Percentiles rank a stretch among this genome's conserved stretches.
Conservation (phyloP, 768 basidiomycete species). For the Leccinum pellstonianum region DNA sequence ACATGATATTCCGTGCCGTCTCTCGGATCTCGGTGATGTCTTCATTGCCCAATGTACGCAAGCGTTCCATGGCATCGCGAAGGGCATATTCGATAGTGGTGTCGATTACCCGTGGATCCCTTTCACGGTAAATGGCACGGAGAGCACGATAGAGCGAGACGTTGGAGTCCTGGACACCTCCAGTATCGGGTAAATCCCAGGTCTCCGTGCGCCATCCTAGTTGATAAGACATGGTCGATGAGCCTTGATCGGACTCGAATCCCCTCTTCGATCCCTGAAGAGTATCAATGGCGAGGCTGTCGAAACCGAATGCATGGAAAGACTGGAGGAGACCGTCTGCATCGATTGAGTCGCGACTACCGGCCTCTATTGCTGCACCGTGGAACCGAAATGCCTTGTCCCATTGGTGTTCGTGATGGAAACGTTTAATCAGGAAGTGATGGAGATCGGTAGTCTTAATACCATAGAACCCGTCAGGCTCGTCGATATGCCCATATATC, state of each 20-base stretch:
- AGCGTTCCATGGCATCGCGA: conserved; percentile 56
- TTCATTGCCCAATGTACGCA: conserved; percentile 71
- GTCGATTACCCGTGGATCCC: conserved; percentile 52
- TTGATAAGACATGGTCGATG: conserved; percentile 62
- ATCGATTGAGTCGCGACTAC: conserved; percentile 39
- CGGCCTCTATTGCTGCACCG: conserved; percentile 78
- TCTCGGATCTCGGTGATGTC: conserved; percentile 74
- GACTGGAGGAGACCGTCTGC: conserved; percentile 71
- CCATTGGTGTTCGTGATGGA: conserved; percentile 94
- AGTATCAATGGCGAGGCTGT: conserved; percentile 77
- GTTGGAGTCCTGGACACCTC: conserved; percentile 44
- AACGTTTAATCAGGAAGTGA: conserved; percentile 75
- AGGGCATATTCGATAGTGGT: conserved; percentile 50
- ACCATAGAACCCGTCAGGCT: conserved; percentile 98
- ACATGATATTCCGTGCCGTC: conserved; percentile 71
- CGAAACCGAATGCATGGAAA: conserved; percentile 88
- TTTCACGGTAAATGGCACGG: conserved; percentile 78
- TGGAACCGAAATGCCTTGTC: conserved; percentile 88
- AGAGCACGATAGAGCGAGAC: conserved; percentile 75
- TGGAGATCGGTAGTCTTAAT: conserved; percentile 78
- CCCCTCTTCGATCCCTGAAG: conserved; percentile 45
- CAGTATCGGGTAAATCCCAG: conserved; percentile 86
- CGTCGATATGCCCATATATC: conserved; percentile 93
- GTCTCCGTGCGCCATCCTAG: conserved; percentile 93
- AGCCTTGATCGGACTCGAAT: conserved; percentile 25